A percentile compares a stretch with the other conserved stretches of the same genome.
phyloP scores from a whole-genome alignment of 176 grass and related monocot genomes.

The Saccharum spontaneum region DNA sequence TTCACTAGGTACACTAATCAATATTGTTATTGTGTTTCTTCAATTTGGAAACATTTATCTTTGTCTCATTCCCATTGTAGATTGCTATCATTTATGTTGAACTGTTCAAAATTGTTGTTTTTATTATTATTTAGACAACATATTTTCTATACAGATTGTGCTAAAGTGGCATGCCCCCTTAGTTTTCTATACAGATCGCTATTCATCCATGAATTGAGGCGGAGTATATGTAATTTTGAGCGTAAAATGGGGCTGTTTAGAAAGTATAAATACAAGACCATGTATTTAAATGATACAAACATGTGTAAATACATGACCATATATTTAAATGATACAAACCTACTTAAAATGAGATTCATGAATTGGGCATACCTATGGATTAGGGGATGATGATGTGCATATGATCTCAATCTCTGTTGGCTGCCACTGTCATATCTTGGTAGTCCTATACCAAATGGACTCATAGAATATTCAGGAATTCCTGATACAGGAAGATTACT shows the following conservation, averaged over 20 bases:
- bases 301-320: neutral
- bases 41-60: neutral
- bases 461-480: constrained; percentile 55
- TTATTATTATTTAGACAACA: neutral
- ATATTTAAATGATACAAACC: constrained; percentile 22
- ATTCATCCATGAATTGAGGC: neutral
- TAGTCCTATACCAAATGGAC: constrained; percentile 62
- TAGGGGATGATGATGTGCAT: constrained; percentile 62
- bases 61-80: neutral
- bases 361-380: constrained; percentile 62
- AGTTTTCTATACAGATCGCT: neutral
- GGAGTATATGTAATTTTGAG: constrained; percentile 7
- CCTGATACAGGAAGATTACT: constrained; percentile 63
- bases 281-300: neutral
- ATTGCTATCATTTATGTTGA: neutral
- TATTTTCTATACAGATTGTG: neutral
- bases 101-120: neutral
- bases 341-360: constrained; percentile 20
- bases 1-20: neutral
- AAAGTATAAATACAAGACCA: neutral
- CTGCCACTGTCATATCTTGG: constrained; percentile 61
- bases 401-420: constrained; percentile 71
- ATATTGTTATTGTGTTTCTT: neutral
- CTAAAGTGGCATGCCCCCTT: neutral
- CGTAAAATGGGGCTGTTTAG: constrained; percentile 1